These are phyloP conservation scores for Lepiota brunneoincarnata DNA, from an alignment of 768 basidiomycete species.

Conservation along the genomic window DNA sequence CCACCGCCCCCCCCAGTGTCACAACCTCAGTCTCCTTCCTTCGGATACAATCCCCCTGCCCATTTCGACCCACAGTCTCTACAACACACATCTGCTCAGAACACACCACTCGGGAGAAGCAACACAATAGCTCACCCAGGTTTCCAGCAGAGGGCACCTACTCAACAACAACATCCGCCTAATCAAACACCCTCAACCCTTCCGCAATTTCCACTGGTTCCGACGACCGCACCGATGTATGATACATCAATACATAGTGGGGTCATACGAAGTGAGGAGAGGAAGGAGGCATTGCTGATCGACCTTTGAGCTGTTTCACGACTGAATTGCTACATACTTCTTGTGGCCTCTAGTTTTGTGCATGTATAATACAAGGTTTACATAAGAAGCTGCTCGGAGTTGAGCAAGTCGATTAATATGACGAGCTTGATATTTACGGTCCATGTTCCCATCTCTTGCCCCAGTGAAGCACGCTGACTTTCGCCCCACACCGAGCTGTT, in stretches of 20 bases:
- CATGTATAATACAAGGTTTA: no score
- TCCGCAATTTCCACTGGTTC: constrained; percentile 65
- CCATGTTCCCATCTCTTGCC: no score
- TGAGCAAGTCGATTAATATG: no score
- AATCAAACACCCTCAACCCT: constrained; percentile 22
- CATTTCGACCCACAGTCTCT: constrained; percentile 21
- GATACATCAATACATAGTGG: constrained; percentile 44
- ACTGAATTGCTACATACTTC: background rate
- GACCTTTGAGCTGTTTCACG: constrained; percentile 25
- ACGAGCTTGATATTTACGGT: no score
- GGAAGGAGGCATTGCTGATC: constrained; percentile 61
- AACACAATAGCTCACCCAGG: constrained; percentile 33
- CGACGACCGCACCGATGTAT: constrained; percentile 60
- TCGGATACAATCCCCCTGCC: constrained; percentile 13
- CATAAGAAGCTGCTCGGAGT: no score
- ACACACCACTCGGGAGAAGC: constrained; percentile 24
- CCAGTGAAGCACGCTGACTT: no score
- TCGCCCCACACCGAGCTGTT: no score
- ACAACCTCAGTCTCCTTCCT: constrained; percentile 13
- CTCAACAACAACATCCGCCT: constrained; percentile 24
- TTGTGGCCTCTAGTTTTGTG: background rate
- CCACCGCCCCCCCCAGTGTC: background rate
- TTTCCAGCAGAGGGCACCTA: constrained; percentile 25
- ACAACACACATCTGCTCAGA: constrained; percentile 21
- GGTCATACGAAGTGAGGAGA: constrained; percentile 57